Percentiles rank a stretch among this genome's conserved stretches.
phyloP scores from a whole-genome alignment of 768 basidiomycete genomes.

The Pisolithus orientalis region DNA sequence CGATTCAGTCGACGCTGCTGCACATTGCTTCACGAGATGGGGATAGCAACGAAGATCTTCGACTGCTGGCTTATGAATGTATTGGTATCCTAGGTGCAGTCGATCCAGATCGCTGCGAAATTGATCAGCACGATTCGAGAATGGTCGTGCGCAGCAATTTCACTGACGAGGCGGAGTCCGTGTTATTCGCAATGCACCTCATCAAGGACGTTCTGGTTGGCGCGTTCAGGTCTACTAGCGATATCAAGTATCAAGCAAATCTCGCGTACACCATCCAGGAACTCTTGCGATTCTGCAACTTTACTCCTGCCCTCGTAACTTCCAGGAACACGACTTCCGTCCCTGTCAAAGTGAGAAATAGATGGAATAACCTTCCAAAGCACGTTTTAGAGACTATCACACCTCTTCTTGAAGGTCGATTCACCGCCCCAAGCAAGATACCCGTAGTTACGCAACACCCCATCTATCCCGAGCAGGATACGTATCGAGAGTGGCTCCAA shows the following conservation, averaged over 20 bases:
- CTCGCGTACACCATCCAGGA: conserved; percentile 93
- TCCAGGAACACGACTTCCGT: conserved; percentile 44
- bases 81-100: conserved; percentile 89
- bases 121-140: conserved; percentile 47
- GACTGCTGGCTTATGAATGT: conserved; percentile 77
- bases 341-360: conserved; percentile 57
- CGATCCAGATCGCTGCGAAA: conserved; percentile 88
- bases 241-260: conserved; percentile 84
- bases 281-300: conserved; percentile 79
- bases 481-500: conserved; percentile 96
- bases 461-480: conserved; percentile 68
- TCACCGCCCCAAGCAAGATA: conserved; percentile 42
- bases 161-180: conserved; percentile 66
- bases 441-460: conserved; percentile 49
- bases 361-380: conserved; percentile 78
- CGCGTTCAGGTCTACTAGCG: conserved; percentile 89
- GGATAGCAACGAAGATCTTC: conserved; percentile 62
- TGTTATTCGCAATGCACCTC: conserved; percentile 78
- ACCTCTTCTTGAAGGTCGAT: conserved; percentile 71
- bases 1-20: conserved; percentile 61
- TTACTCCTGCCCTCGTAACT: conserved; percentile 68
- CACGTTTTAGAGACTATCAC: conserved; percentile 82
- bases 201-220: conserved; percentile 81
- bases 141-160: conserved; percentile 81
- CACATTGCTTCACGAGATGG: conserved; percentile 71